Evolutionary conservation across 78 protist species (phyloP).

Genomic region (Mantamonas sphyraenae): DNA sequence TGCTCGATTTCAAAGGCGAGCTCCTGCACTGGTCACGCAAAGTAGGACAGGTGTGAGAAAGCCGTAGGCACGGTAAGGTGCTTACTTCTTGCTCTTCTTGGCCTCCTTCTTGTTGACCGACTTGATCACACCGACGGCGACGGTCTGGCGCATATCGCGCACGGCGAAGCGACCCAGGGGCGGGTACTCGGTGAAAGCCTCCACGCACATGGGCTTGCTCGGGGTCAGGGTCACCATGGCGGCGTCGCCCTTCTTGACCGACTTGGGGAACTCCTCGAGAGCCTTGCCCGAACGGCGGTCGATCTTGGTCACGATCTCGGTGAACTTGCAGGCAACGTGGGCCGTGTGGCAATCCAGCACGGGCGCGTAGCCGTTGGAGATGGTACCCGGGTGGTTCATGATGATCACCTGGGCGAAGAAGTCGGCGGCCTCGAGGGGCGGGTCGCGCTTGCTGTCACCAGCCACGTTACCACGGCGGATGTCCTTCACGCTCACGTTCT

Average conservation of each 20-base stretch:
- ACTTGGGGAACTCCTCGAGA: constrained; percentile 62
- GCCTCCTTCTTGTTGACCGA: constrained; percentile 36
- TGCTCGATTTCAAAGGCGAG: no score
- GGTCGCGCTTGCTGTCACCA: constrained; percentile 76
- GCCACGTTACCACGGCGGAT: constrained; percentile 89
- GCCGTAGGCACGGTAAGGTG: no score
- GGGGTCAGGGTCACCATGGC: constrained; percentile 83
- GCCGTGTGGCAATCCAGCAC: constrained; percentile 96
- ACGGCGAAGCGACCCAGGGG: constrained; percentile 97
- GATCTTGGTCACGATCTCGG: constrained; percentile 69
- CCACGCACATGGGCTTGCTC: constrained; percentile 91
- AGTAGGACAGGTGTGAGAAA: no score
- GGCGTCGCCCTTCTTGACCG: constrained; percentile 82
- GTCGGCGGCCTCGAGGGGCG: constrained; percentile 60
- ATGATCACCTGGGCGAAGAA: constrained; percentile 96
- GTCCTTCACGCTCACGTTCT: constrained; percentile 84
- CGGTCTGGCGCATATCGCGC: constrained; percentile 95
- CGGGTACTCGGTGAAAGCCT: constrained; percentile 86
- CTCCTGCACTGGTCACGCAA: no score
- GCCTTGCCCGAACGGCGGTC: constrained; percentile 83
- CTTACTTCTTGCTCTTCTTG: no score
- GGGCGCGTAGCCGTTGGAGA: constrained; percentile 89
- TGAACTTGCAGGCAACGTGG: constrained; percentile 92
- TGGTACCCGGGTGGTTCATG: constrained; percentile 91
- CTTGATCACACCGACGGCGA: constrained; percentile 96